Base-by-base conservation (phyloP, 768 basidiomycete genomes). In the Wakefieldia striispora region DNA sequence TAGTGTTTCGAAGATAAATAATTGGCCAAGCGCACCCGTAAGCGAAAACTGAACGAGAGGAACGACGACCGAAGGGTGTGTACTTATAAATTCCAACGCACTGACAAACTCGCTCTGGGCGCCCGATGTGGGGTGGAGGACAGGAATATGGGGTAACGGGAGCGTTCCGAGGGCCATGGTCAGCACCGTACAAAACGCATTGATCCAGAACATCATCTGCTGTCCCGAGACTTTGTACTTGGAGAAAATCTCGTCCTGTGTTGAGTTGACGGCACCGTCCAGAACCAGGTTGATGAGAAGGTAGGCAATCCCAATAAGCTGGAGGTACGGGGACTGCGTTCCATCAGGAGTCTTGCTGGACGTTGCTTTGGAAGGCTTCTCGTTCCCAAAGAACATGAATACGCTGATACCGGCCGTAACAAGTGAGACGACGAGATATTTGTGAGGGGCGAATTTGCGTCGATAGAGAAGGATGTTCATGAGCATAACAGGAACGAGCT, bases 151-250 rank as follows among this genome's bases (percentile, higher is more conserved):
- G 2, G 85, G 92, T 24, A 92, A 75, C 3, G 86, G 91, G 41
- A 91, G 76, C 7, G 87, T 64, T 23, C 85, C 79, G 23, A 97
- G 82, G 11, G 83, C 63, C 2, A 79, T 73, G 19, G 89, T 85
- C 49, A 91, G 66, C 33, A 85, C 53, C 3, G 93, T 90, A 70
- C 88, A 86, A 72, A 95, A 86, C 23, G 88, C 58, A 65, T 94
- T 95, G 70, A 99, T 95, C 83, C 84, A 95, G 66, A 98, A 86
- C 97, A 99, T 98, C 95, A 99, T 97, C 65, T 99, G 97, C 68
- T 97, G 94, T 8, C 97, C 97, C 3, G 81, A 74, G 38, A 82
- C 75, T 17, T 81, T 81, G 71, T 88, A 83, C 12, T 78, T 75
- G 21, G 83, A 74, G 70, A 99, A 98, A 50, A 99, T 87, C 70